These are phyloP conservation scores for Lachnellula hyalina DNA, from an alignment of 2,329 filamentous ascomycete species.

Conservation along the genomic window DNA sequence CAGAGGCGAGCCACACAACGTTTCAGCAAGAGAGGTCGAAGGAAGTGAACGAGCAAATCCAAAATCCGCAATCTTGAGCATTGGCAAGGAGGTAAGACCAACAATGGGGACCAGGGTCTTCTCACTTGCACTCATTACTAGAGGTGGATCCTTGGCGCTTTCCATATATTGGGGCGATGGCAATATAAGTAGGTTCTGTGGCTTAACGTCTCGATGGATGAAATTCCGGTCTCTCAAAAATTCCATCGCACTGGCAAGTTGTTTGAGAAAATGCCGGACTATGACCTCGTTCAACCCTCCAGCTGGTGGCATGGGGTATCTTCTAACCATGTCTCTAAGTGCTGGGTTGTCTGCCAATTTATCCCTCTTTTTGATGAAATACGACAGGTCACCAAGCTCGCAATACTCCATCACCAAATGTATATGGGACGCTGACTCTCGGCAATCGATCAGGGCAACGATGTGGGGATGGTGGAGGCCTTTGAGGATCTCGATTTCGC, in stretches of 20 bases:
- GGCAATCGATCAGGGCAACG: slow-evolving; percentile 89
- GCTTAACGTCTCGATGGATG: slow-evolving; percentile 95
- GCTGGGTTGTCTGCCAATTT: slow-evolving; percentile 73
- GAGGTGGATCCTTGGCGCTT: slow-evolving; percentile 54
- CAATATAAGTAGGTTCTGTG: slow-evolving; percentile 88
- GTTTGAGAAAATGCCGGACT: slow-evolving; percentile 91
- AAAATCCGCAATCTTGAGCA: slow-evolving; percentile 97
- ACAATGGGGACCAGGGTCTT: slow-evolving; percentile 76
- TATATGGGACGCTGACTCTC: slow-evolving; percentile 81
- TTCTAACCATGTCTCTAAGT: slow-evolving; percentile 84
- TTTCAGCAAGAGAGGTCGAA: slow-evolving; percentile 87
- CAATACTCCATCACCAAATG: slow-evolving; percentile 99
- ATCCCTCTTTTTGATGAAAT: slow-evolving; percentile 93
- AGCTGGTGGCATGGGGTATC: slow-evolving; percentile 78
- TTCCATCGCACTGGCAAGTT: slow-evolving; percentile 84
- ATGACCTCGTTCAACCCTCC: slow-evolving; percentile 96
- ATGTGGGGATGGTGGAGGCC: slow-evolving; percentile 93
- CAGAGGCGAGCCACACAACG: slow-evolving; percentile 88
- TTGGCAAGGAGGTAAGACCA: slow-evolving; percentile 79
- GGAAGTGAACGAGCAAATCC: slow-evolving; percentile 94
- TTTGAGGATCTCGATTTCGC: slow-evolving; percentile 93
- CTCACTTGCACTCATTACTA: slow-evolving; percentile 70
- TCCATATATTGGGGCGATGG: slow-evolving; percentile 70
- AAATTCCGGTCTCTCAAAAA: slow-evolving; percentile 82
- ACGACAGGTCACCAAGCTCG: slow-evolving; percentile 85